Conservation (phyloP, 805 yeast genomes). For the Gaillardinia entomophila region DNA sequence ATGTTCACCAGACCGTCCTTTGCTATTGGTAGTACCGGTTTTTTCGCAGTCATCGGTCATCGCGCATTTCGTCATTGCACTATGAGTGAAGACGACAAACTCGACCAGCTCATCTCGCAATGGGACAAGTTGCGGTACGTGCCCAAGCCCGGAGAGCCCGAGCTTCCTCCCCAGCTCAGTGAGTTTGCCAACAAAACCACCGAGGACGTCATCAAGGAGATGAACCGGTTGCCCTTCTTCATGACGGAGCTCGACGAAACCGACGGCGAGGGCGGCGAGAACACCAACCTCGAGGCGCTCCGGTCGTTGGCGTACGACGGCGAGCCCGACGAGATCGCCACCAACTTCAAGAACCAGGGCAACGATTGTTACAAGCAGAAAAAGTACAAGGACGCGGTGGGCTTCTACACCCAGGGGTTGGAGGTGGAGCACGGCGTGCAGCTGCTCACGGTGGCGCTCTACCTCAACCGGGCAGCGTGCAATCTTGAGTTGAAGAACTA, state of each 20-base stretch:
- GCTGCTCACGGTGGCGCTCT: constrained; percentile 55
- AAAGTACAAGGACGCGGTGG: constrained; percentile 70
- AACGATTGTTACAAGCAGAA: constrained; percentile 76
- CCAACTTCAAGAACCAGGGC: constrained; percentile 87
- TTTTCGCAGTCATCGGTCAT: too few species aligned
- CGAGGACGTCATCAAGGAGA: constrained; percentile 70
- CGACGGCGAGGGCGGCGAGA: constrained; percentile 73
- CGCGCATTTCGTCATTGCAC: too few species aligned
- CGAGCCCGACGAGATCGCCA: constrained; percentile 87
- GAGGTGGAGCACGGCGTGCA: constrained; percentile 58
- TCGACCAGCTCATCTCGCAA: constrained; percentile 24
- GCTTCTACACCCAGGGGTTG: constrained; percentile 73
- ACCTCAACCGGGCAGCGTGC: constrained; percentile 85
- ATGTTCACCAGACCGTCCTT: too few species aligned
- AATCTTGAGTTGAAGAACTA: constrained; percentile 81
- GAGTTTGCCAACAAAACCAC: constrained; percentile 56
- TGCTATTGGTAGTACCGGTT: too few species aligned
- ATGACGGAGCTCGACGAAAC: constrained; percentile 82
- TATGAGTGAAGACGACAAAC: constrained; percentile 12
- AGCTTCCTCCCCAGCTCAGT: constrained; percentile 75
- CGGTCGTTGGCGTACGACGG: constrained; percentile 93
- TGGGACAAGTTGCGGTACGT: constrained; percentile 37
- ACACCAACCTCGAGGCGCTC: constrained; percentile 75
- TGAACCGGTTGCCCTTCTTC: constrained; percentile 85
- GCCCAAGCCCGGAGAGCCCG: constrained; percentile 59